Conservation (phyloP, 2,329 filamentous ascomycete species). For the Fusarium oxysporum region DNA sequence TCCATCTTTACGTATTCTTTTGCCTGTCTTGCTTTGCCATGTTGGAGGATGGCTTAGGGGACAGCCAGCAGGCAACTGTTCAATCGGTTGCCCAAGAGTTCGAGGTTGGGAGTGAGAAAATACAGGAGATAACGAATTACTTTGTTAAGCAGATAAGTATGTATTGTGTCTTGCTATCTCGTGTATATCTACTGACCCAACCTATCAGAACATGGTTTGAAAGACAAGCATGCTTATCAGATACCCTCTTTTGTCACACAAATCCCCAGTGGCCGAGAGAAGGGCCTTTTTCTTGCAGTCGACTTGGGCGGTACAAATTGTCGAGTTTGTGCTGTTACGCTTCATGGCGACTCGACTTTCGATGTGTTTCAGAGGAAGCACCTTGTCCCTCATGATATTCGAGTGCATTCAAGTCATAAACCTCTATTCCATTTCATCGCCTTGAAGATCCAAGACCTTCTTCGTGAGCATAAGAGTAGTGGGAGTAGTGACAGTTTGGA, state of each 20-base stretch:
- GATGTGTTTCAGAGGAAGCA: slow-evolving; percentile 5
- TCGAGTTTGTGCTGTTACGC: not conserved
- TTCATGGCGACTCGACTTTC: slow-evolving; percentile 10
- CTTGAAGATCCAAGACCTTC: not conserved
- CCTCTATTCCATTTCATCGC: slow-evolving; percentile 12
- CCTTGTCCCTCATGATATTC: not conserved
- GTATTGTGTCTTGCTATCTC: not conserved
- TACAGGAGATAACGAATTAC: not conserved
- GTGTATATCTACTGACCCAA: not conserved
- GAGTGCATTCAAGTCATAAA: not conserved
- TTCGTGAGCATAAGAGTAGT: not conserved
- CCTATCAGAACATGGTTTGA: slow-evolving; percentile 19
- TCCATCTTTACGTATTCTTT: not conserved
- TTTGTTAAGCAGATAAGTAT: slow-evolving; percentile 12
- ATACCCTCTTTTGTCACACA: slow-evolving; percentile 19
- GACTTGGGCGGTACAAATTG: slow-evolving; percentile 9
- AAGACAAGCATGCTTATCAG: slow-evolving; percentile 24
- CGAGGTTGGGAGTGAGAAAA: not conserved
- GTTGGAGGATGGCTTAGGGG: not conserved
- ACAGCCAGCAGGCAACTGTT: not conserved
- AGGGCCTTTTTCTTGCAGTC: slow-evolving; percentile 8
- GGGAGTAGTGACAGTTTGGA: fast-evolving
- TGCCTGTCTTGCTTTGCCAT: not conserved
- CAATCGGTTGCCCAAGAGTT: not conserved
- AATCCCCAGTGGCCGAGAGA: slow-evolving; percentile 14